Conservation (phyloP, 352 stramenopile genomes). For the Blastocystis sp. region DNA sequence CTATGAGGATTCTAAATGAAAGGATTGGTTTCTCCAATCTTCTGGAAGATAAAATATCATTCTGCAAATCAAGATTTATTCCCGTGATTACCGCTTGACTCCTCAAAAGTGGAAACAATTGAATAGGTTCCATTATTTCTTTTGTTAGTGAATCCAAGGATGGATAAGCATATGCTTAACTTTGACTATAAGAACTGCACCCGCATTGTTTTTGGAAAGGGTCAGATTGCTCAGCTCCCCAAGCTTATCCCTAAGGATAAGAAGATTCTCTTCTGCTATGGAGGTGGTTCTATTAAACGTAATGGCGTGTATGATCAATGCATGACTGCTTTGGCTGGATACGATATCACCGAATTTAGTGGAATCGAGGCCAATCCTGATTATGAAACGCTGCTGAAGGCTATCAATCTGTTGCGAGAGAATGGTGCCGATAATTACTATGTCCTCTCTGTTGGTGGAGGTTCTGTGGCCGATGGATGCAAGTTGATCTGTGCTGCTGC, state of each 20-base stretch:
- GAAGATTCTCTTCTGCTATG: slow-evolving; percentile 58
- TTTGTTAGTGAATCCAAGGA: neutral
- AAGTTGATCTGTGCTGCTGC: slow-evolving; percentile 61
- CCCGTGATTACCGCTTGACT: neutral
- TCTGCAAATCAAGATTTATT: neutral
- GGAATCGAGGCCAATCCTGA: slow-evolving; percentile 62
- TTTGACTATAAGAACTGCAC: slow-evolving; percentile 60
- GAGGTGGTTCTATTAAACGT: slow-evolving; percentile 59
- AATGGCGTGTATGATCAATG: slow-evolving; percentile 62
- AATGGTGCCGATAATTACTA: slow-evolving; percentile 51
- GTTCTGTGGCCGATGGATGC: slow-evolving; percentile 57
- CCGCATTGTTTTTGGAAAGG: slow-evolving; percentile 62
- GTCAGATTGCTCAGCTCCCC: slow-evolving; percentile 41
- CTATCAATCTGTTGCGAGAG: slow-evolving; percentile 41
- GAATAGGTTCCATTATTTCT: neutral
- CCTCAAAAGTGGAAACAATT: neutral
- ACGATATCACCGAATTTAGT: slow-evolving; percentile 41
- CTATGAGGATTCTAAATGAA: no score
- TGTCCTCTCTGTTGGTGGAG: slow-evolving; percentile 58
- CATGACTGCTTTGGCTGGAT: slow-evolving; percentile 46
- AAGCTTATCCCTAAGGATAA: slow-evolving; percentile 60
- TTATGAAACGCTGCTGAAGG: slow-evolving; percentile 59
- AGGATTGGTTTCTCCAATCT: neutral
- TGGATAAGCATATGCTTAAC: slow-evolving; percentile 41
- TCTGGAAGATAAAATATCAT: neutral